A percentile compares a stretch with the other conserved stretches of the same genome.
Evolutionary conservation across 768 basidiomycete species (phyloP).

Genomic region (Xerocomellus chrysenteron): DNA sequence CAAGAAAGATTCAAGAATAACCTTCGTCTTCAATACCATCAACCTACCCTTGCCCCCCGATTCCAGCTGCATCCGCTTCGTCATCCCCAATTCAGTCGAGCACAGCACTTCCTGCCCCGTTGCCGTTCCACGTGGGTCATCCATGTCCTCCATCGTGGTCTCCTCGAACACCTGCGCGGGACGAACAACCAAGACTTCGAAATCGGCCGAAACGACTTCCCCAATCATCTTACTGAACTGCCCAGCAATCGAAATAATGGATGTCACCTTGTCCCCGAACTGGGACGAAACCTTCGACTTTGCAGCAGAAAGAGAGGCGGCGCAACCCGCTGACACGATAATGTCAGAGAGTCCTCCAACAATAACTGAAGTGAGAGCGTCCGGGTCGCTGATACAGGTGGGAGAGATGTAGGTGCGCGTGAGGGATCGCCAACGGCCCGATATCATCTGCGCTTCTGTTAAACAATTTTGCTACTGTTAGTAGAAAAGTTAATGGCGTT

Average conservation of each 20-base stretch:
- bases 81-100: constrained; percentile 14
- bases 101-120: constrained; percentile 11
- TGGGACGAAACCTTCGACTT: not conserved
- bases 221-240: constrained; percentile 9
- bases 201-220: constrained; percentile 7
- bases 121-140: not conserved
- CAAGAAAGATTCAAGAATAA: constrained; percentile 14
- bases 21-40: constrained; percentile 8
- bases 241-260: constrained; percentile 1
- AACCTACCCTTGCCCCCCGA: not conserved
- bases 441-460: constrained; percentile 8
- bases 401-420: constrained; percentile 6
- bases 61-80: constrained; percentile 1
- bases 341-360: constrained; percentile 5
- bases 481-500: not conserved
- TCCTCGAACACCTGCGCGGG: not conserved
- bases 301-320: not conserved
- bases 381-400: not conserved
- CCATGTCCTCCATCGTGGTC: constrained; percentile 10
- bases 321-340: constrained; percentile 8
- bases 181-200: not conserved
- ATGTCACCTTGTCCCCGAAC: constrained; percentile 2
- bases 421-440: constrained; percentile 15
- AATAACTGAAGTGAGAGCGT: not conserved
- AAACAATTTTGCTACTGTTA: not conserved